Conservation (phyloP, 2,329 filamentous ascomycete genomes). For the Fusarium tanahbumbuense region DNA sequence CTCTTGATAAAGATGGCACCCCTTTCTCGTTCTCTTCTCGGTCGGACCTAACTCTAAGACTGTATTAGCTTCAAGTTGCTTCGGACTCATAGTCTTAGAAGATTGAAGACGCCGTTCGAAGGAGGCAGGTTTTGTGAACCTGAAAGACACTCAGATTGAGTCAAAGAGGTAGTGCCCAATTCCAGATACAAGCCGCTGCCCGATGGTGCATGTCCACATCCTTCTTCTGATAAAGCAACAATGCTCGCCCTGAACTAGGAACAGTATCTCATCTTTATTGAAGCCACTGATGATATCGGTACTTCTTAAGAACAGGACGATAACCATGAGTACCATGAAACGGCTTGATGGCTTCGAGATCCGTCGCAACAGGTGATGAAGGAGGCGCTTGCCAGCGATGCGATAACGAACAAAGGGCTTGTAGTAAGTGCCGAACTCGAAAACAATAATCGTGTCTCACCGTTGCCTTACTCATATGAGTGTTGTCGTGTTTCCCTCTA, state of each 20-base stretch:
- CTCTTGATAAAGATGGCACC: not conserved
- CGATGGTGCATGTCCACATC: too few species aligned
- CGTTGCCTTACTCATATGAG: conserved; percentile 28
- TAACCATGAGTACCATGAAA: not conserved
- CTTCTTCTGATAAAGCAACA: not conserved
- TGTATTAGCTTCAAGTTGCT: conserved; percentile 14
- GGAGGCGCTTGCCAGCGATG: not conserved
- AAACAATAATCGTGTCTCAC: conserved; percentile 37
- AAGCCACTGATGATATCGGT: not conserved
- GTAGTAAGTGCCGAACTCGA: conserved; percentile 17
- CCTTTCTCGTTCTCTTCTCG: not conserved
- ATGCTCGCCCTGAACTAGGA: not conserved
- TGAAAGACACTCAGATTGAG: not conserved
- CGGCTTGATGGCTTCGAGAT: not conserved
- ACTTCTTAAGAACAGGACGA: not conserved
- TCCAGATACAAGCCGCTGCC: not conserved
- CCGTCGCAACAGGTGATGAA: not conserved
- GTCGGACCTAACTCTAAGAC: conserved; percentile 10
- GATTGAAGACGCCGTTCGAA: not conserved
- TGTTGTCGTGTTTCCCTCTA: conserved; percentile 1
- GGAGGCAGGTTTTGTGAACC: not conserved
- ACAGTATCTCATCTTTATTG: not conserved
- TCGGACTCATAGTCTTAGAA: not conserved
- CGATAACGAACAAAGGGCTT: not conserved
- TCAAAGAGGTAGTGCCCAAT: not conserved